Percentiles rank a stretch among this genome's conserved stretches.
Evolutionary conservation across 2,329 filamentous ascomycete species (phyloP).

Genomic region (Aspergillus transmontanensis): DNA sequence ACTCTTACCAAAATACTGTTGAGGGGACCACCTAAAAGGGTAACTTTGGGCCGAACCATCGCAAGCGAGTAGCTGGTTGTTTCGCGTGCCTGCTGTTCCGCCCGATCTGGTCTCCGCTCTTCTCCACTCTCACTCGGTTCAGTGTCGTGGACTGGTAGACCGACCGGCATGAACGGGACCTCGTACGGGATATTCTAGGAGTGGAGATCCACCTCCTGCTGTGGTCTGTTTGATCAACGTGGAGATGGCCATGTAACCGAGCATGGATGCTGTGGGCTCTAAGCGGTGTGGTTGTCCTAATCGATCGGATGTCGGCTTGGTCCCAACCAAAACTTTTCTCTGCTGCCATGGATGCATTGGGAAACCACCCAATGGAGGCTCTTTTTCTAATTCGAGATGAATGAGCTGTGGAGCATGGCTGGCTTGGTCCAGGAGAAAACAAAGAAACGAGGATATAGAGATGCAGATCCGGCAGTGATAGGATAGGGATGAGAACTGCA

Average conservation of each 20-base stretch:
- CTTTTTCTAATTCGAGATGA: not conserved
- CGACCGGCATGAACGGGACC: not conserved
- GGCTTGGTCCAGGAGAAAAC: not conserved
- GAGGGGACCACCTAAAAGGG: not conserved
- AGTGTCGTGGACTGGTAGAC: not conserved
- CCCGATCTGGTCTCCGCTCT: not conserved
- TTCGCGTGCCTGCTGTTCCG: not conserved
- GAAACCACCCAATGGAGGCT: not conserved
- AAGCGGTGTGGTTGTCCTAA: not conserved
- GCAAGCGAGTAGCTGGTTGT: not conserved
- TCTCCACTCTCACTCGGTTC: slow-evolving; percentile 1
- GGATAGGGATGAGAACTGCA: not conserved
- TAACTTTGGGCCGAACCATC: not conserved
- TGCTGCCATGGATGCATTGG: not conserved
- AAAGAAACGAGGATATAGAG: not conserved
- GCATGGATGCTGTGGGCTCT: not conserved
- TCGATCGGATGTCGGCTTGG: not conserved
- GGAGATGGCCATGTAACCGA: not conserved
- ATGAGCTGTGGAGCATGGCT: not conserved
- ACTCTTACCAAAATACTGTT: not conserved
- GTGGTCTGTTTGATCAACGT: slow-evolving; percentile 1
- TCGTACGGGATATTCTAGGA: not conserved
- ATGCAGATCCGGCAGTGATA: no score
- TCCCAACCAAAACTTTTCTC: not conserved
- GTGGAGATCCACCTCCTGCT: not conserved